phyloP scores from a whole-genome alignment of 139 green algal genomes.

The Zygnema cylindricum region DNA sequence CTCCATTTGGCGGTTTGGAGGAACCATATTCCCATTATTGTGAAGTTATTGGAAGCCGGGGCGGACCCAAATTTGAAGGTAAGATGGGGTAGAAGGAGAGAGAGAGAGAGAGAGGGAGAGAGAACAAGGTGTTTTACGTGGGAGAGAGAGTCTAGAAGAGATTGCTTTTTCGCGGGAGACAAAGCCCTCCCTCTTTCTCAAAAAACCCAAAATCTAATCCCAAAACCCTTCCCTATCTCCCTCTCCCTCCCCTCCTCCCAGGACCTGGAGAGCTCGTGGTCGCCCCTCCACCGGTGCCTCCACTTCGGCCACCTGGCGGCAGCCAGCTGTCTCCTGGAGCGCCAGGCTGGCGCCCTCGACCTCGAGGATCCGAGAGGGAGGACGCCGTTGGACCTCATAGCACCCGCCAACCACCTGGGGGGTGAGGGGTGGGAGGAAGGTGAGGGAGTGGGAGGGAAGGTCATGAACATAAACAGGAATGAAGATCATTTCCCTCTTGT shows the following conservation, averaged over 20 bases:
- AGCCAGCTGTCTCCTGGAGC: slow-evolving; percentile 74
- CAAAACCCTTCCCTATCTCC: background rate
- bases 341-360: slow-evolving; percentile 63
- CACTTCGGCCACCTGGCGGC: slow-evolving; percentile 82
- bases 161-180: background rate
- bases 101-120: slow-evolving; percentile 9
- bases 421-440: too few species aligned
- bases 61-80: slow-evolving; percentile 48
- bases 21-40: slow-evolving; percentile 54
- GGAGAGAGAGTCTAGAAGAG: background rate
- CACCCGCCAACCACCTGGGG: too few species aligned
- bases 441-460: too few species aligned
- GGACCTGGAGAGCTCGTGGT: slow-evolving; percentile 70
- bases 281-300: slow-evolving; percentile 82
- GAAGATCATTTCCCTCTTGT: too few species aligned
- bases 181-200: slow-evolving; percentile 5
- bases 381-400: slow-evolving; percentile 85
- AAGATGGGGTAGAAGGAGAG: slow-evolving; percentile 28
- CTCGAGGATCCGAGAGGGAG: slow-evolving; percentile 66
- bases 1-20: slow-evolving; percentile 60
- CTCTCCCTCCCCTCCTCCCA: background rate
- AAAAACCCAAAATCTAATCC: background rate
- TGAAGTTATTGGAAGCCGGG: slow-evolving; percentile 37
- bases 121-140: slow-evolving; percentile 11
- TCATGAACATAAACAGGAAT: too few species aligned